Evolutionary conservation across 306 rosid species (phyloP), one percentile per base, ranked within the genome.

Genomic region (Nissolia schottii): DNA sequence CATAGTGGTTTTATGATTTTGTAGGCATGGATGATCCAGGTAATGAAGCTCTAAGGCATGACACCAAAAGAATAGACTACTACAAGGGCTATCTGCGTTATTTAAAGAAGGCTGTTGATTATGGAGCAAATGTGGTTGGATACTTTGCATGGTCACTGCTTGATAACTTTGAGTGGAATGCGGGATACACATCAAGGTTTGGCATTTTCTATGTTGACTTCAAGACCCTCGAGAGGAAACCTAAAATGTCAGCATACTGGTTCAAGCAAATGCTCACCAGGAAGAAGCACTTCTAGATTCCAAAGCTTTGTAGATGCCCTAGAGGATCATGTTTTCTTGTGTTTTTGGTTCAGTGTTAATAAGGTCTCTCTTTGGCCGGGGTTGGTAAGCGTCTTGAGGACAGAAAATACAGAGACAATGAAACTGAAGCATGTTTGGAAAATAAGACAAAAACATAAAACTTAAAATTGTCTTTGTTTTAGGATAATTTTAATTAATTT

Each of bases 201-300:
- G 97, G 98, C 35, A 90, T 93, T 38, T 96, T 90, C 34, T 93
- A 87, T 77, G 93, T 93, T 8, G 96, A 93, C 78, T 93, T 70
- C 82, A 81, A 78, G 37, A 88, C 82, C 80, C 98, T 90, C 58
- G 86, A 88, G 85, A 82, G 98, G 67, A 73, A 73, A 41, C 98
- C 98, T 25, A 93, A 93, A 85, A 76, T 90, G 96, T 93, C 98
- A 23, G 96, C 98, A 19, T 81, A 85, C 64, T 93, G 98, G 98
- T 93, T 93, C 86, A 83, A 85, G 80, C 83, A 86, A 25, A 75
- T 90, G 6, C 82, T 84, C 15, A 65, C 74, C 38, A 84, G 73
- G 54, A 87, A 79, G 83, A 79, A 88, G 85, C 31, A 79, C 1
- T 5, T 59, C 41, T 43, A 27, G 23, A 58, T 43, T 53, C 80